phyloP scores from a whole-genome alignment of 371 early-diverging fungal species.

The Mucor racemosus region DNA sequence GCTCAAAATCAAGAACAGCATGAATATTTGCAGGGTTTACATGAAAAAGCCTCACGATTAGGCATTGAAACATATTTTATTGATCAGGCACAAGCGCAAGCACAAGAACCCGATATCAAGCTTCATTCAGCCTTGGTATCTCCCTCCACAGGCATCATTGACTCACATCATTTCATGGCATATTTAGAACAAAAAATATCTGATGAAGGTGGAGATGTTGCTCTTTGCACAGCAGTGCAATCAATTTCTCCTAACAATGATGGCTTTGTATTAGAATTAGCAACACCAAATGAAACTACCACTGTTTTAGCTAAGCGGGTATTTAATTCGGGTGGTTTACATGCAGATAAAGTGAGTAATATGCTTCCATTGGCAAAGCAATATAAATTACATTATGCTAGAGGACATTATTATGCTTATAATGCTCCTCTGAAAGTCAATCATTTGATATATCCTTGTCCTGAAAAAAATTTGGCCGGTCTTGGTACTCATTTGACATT shows the following conservation, averaged over 20 bases:
- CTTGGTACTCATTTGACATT: conserved; percentile 87
- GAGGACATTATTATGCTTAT: conserved; percentile 76
- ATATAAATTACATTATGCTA: conserved; percentile 67
- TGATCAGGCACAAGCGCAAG: conserved; percentile 36
- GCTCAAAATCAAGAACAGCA: conserved; percentile 61
- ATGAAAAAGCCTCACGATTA: conserved; percentile 59
- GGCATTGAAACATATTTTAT: conserved; percentile 70
- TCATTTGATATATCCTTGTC: conserved; percentile 87
- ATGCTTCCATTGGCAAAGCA: conserved; percentile 41
- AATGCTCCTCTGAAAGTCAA: conserved; percentile 43
- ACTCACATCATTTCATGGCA: conserved; percentile 74
- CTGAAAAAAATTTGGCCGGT: conserved; percentile 71
- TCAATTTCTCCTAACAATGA: conserved; percentile 32
- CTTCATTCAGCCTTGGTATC: conserved; percentile 65
- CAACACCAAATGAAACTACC: conserved; percentile 34
- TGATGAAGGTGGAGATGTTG: conserved; percentile 58
- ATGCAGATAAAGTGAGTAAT: conserved; percentile 68
- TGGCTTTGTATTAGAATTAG: conserved; percentile 53
- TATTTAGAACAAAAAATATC: conserved; percentile 52
- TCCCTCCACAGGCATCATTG: conserved; percentile 84
- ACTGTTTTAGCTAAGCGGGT: conserved; percentile 63
- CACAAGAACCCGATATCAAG: conserved; percentile 66
- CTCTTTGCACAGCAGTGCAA: conserved; percentile 52
- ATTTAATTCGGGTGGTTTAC: conserved; percentile 83
- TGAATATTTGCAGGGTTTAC: conserved; percentile 62